Percentiles rank a stretch among this genome's conserved stretches.
Evolutionary conservation across 2,329 filamentous ascomycete genomes (phyloP).

Genomic region (Pseudocercospora musae): DNA sequence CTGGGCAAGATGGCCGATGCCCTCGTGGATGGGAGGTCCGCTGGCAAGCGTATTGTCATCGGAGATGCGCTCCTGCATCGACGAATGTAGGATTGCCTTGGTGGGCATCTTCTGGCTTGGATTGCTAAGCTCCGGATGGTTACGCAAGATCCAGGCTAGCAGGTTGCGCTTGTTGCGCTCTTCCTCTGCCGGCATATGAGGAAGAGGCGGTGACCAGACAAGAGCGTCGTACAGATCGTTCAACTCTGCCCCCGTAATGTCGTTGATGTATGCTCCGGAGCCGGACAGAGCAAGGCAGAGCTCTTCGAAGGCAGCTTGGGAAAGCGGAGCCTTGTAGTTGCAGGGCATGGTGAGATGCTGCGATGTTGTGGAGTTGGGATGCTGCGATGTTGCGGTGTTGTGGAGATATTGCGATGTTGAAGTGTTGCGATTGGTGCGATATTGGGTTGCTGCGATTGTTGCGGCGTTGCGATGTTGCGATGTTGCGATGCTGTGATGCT

Average conservation of each 20-base stretch:
- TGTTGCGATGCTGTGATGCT: too few species aligned
- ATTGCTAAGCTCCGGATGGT: not conserved
- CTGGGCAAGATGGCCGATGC: not conserved
- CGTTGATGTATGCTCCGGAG: not conserved
- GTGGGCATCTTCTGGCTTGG: not conserved
- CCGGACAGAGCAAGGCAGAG: too few species aligned
- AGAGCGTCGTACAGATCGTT: slow-evolving; percentile 5
- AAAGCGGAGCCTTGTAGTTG: too few species aligned
- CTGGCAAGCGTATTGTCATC: too few species aligned
- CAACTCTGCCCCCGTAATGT: not conserved
- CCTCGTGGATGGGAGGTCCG: not conserved
- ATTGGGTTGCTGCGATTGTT: too few species aligned
- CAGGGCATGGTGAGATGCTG: too few species aligned
- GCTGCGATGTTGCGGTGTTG: too few species aligned
- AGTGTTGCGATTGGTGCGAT: too few species aligned
- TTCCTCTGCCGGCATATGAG: not conserved
- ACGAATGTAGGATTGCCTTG: not conserved
- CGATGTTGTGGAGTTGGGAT: too few species aligned
- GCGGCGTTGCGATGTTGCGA: too few species aligned
- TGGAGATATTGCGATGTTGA: too few species aligned
- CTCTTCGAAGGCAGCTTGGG: too few species aligned
- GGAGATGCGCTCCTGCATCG: not conserved
- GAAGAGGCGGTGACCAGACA: not conserved
- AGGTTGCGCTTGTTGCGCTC: slow-evolving; percentile 1
- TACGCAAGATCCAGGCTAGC: not conserved